Conservation (phyloP, 2,329 filamentous ascomycete genomes). For the Dactylellina sp. region DNA sequence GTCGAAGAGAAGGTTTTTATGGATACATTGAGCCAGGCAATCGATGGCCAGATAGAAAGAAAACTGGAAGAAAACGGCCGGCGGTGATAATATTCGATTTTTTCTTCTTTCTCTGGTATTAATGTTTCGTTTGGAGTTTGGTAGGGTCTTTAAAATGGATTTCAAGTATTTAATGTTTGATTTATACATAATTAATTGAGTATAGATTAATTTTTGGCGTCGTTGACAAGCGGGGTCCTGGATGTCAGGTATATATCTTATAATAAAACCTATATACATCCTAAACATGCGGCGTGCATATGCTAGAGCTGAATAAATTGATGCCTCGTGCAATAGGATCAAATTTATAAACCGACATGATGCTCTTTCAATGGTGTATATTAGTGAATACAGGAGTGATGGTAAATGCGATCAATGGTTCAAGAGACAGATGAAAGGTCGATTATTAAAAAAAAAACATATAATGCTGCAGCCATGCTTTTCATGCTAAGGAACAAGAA, state of each 20-base stretch:
- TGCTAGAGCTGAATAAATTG: too few species aligned
- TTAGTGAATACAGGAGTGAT: too few species aligned
- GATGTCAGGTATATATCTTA: neutral
- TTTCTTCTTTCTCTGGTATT: neutral
- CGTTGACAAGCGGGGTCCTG: neutral
- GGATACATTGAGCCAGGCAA: constrained; percentile 20
- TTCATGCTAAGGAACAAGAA: constrained; percentile 12
- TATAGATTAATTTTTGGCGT: neutral
- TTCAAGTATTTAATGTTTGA: neutral
- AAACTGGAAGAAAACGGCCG: neutral
- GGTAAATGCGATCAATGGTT: too few species aligned
- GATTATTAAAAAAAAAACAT: neutral
- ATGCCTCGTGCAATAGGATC: too few species aligned
- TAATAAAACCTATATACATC: neutral
- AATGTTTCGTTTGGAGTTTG: neutral
- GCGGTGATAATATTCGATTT: neutral
- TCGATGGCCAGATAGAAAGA: constrained; percentile 17
- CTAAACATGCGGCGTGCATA: too few species aligned
- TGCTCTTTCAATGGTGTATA: too few species aligned
- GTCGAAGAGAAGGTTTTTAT: constrained; percentile 28
- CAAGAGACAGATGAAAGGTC: neutral
- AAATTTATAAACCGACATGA: too few species aligned
- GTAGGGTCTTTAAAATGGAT: neutral
- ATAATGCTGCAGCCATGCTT: neutral
- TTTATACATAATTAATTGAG: too few species aligned